Percentiles rank a stretch among this genome's conserved stretches.
Evolutionary conservation across 768 basidiomycete species (phyloP).

Genomic region (Tulasnella sp.): DNA sequence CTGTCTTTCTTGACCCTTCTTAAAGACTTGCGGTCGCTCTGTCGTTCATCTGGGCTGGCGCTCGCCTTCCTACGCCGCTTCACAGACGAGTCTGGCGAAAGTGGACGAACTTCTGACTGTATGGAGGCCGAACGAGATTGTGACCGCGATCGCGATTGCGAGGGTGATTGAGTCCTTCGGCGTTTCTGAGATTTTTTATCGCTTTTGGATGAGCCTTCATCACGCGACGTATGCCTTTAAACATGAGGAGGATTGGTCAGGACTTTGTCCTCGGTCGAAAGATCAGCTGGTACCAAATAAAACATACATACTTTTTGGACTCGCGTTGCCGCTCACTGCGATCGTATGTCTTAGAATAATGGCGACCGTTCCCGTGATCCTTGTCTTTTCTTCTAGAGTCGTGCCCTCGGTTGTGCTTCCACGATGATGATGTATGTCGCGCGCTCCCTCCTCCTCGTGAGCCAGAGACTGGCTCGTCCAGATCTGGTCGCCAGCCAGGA

Average conservation of each 20-base stretch:
- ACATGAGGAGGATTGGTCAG: background rate
- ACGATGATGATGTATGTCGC: background rate
- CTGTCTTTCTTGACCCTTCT: background rate
- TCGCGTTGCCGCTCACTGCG: background rate
- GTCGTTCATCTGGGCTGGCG: background rate
- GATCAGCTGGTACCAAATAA: background rate
- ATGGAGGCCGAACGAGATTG: background rate
- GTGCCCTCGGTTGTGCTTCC: constrained; percentile 7
- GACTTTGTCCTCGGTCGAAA: background rate
- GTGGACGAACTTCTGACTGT: background rate
- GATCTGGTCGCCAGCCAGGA: constrained; percentile 8
- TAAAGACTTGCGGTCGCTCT: background rate
- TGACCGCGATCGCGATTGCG: constrained; percentile 13
- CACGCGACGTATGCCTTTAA: background rate
- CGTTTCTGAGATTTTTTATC: constrained; percentile 8
- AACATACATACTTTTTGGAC: background rate
- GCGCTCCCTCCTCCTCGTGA: background rate
- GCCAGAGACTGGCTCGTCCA: background rate
- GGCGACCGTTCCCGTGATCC: background rate
- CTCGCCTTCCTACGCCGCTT: constrained; percentile 14
- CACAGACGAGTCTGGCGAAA: constrained; percentile 18
- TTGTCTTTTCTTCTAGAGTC: constrained; percentile 11
- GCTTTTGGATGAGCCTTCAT: background rate
- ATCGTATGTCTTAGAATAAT: constrained; percentile 1
- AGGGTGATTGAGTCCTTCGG: constrained; percentile 4